Percentiles rank a stretch among this genome's conserved stretches.
Evolutionary conservation across 106 monocot species (phyloP).

Genomic region (Narthecium ossifragum): DNA sequence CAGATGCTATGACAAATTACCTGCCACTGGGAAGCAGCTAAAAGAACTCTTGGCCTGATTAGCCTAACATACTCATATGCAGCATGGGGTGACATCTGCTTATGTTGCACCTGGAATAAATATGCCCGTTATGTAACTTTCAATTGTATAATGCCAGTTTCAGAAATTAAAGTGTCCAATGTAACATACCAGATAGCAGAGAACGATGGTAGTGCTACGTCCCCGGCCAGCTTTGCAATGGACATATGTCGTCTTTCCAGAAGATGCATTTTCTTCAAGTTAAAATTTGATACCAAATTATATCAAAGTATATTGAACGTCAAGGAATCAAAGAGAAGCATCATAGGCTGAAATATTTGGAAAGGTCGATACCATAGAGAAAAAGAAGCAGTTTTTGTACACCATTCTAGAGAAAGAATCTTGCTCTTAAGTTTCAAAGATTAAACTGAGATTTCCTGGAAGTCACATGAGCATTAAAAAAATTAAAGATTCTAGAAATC

Average conservation of each 20-base stretch:
- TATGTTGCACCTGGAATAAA: conserved; percentile 69
- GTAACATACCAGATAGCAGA: conserved; percentile 83
- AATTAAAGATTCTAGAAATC: too few species aligned
- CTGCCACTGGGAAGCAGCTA: conserved; percentile 87
- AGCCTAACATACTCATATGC: conserved; percentile 77
- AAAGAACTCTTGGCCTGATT: conserved; percentile 77
- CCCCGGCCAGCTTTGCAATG: conserved; percentile 99
- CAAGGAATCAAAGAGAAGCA: neutral
- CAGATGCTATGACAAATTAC: conserved; percentile 19
- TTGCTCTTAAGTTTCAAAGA: too few species aligned
- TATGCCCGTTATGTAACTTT: neutral
- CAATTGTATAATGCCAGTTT: neutral
- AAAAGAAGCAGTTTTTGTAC: too few species aligned
- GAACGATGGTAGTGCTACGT: conserved; percentile 92
- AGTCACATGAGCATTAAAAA: too few species aligned
- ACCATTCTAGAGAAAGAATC: too few species aligned
- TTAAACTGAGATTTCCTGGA: too few species aligned
- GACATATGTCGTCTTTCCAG: conserved; percentile 82
- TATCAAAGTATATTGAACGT: too few species aligned
- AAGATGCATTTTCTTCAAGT: conserved; percentile 60
- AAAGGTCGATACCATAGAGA: too few species aligned
- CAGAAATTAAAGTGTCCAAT: too few species aligned
- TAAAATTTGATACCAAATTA: neutral
- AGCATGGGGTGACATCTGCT: conserved; percentile 61
- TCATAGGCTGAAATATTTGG: neutral